Evolutionary conservation across 495 filamentous ascomycete species (phyloP), one percentile per base, ranked within the genome.

Genomic region (Penicillium lividum): DNA sequence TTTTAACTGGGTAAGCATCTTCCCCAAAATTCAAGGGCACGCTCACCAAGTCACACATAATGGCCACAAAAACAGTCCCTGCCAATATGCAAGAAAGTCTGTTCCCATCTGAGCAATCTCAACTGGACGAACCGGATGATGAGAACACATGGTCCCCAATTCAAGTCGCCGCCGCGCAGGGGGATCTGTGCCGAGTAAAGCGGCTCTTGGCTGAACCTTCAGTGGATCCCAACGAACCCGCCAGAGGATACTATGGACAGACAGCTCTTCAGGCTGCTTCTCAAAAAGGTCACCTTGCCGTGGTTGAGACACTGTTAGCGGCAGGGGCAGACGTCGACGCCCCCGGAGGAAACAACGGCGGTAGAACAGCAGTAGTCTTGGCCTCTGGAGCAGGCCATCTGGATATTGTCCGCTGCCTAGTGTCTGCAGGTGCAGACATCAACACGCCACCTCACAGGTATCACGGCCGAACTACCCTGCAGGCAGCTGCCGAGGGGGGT

Each of bases 311-410:
- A 11, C n/a, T 61, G 8, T 16, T 64, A 22, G 45, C 10, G 7
- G 43, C 56, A 18, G 68, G 70, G 6, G 68, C 59, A 40, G 49
- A 73, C 40, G 54, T 61, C n/a, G 67, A 75, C 25, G 45, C 53
- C 8, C 45, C 53, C 4, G 58, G 50, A 43, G 57, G 57, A 34
- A 55, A 53, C 28, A 57, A 51, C 11, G 34, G 49, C 1, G 62
- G 62, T 7, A 55, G 22, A 34, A 55, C 58, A 36, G 62, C 62
- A 16, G 34, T 59, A 2, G 51, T 54, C 10, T 25, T 61, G 3
- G 38, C 40, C n/a, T 49, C 58, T 22, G 51, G 22, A 31, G 49
- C 53, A 7, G 44, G 49, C 8, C 50, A 64, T 51, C 28, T 54
- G 9, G 31, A 60, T 34, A 53, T 55, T 15, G 59, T 43, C 34